Evolutionary conservation across 1,284 basidiomycete species (phyloP).

Genomic region (Lentinula novae-zelandiae): DNA sequence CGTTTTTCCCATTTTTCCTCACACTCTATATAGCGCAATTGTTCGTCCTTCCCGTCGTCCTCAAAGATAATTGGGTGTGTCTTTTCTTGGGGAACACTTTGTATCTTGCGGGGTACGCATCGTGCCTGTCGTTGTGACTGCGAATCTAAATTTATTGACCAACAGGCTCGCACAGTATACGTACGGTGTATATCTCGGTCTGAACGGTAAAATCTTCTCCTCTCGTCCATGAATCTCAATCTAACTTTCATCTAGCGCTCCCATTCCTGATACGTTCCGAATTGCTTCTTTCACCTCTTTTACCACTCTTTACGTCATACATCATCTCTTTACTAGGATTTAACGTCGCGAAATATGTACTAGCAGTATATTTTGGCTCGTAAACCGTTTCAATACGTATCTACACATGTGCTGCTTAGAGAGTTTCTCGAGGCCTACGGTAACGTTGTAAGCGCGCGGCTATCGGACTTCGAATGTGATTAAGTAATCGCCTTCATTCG

Average conservation of each 20-base stretch:
- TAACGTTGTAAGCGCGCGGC: not conserved
- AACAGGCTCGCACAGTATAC: conserved; percentile 80
- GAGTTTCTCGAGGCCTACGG: not conserved
- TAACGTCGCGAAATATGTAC: conserved; percentile 78
- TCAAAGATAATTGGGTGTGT: conserved; percentile 86
- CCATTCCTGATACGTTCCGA: conserved; percentile 89
- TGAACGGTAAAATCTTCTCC: conserved; percentile 52
- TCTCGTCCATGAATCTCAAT: not conserved
- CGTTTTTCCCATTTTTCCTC: conserved; percentile 91
- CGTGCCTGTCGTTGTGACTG: conserved; percentile 23
- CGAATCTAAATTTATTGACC: not conserved
- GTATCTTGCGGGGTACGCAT: conserved; percentile 75
- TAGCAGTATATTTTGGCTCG: conserved; percentile 77
- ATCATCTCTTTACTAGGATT: conserved; percentile 86
- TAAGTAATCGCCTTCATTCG: not conserved
- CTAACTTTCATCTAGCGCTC: conserved; percentile 49
- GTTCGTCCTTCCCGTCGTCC: conserved; percentile 77
- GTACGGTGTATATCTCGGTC: conserved; percentile 87
- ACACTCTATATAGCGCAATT: conserved; percentile 85
- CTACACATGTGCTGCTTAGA: not conserved
- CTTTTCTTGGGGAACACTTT: conserved; percentile 90
- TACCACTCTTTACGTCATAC: conserved; percentile 82
- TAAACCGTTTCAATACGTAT: conserved; percentile 14
- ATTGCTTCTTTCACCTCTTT: conserved; percentile 79
- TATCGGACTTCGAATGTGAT: not conserved